Percentiles rank a stretch among this genome's conserved stretches.
These are phyloP conservation scores for Gamarada debralockiae DNA, from an alignment of 495 filamentous ascomycete genomes.

Conservation along the genomic window DNA sequence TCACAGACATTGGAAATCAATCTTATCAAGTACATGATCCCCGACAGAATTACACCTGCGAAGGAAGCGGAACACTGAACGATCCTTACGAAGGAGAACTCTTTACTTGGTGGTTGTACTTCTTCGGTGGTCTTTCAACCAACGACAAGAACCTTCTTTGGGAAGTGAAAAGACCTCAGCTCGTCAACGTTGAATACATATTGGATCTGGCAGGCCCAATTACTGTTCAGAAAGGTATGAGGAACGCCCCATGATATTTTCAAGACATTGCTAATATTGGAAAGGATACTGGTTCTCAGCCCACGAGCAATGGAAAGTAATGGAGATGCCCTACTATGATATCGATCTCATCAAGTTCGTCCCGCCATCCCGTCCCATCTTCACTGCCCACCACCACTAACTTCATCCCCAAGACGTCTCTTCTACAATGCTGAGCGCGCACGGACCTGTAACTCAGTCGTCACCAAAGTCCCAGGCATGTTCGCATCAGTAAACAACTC, in stretches of 20 bases:
- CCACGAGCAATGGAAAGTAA: slow-evolving; percentile 34
- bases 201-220: slow-evolving; percentile 30
- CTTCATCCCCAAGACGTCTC: slow-evolving; percentile 25
- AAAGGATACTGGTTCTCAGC: slow-evolving; percentile 33
- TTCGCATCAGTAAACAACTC: slow-evolving; percentile 35
- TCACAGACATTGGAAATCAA: slow-evolving; percentile 28
- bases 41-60: slow-evolving; percentile 27
- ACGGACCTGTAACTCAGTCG: slow-evolving; percentile 33
- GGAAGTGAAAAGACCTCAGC: slow-evolving; percentile 30
- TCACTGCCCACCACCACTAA: not conserved
- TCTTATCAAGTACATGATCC: slow-evolving; percentile 23
- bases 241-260: not conserved
- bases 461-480: slow-evolving; percentile 29
- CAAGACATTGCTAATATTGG: not conserved
- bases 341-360: slow-evolving; percentile 29
- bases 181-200: slow-evolving; percentile 30
- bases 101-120: slow-evolving; percentile 35
- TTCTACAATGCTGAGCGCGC: slow-evolving; percentile 32
- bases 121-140: slow-evolving; percentile 27
- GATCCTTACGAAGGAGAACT: slow-evolving; percentile 36
- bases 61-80: slow-evolving; percentile 25
- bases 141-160: slow-evolving; percentile 27
- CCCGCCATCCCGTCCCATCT: not conserved
- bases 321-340: slow-evolving; percentile 36
- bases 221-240: slow-evolving; percentile 33